A percentile compares a stretch with the other conserved stretches of the same genome.
Conservation (phyloP, 139 green algal genomes). For the Chlorella vulgaris region DNA sequence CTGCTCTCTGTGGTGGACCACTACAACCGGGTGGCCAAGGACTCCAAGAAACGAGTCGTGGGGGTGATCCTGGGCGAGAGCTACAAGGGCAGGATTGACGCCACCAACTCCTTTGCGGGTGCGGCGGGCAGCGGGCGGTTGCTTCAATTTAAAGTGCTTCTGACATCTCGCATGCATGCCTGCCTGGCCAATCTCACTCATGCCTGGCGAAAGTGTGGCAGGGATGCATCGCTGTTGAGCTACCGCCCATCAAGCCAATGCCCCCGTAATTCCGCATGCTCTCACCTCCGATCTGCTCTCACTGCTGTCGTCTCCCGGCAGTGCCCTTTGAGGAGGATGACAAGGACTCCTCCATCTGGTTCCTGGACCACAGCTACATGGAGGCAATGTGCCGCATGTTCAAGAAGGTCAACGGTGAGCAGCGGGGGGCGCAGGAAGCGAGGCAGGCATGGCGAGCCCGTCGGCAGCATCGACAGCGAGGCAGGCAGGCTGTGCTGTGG, state of each 20-base stretch:
- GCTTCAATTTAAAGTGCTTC: background rate
- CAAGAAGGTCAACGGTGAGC: conserved; percentile 97
- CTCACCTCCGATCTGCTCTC: too few relatives aligned
- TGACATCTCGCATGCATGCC: too few relatives aligned
- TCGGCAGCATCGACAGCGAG: background rate
- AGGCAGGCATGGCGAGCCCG: too few relatives aligned
- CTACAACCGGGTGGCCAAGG: conserved; percentile 96
- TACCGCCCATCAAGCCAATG: too few relatives aligned
- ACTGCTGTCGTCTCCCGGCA: too few relatives aligned
- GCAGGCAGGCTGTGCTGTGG: background rate
- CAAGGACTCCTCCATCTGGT: conserved; percentile 96
- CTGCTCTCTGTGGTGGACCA: conserved; percentile 98
- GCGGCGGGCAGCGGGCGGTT: background rate
- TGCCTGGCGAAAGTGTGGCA: too few relatives aligned
- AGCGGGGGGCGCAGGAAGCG: background rate
- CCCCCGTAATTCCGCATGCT: too few relatives aligned
- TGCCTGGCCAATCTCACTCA: too few relatives aligned
- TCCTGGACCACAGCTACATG: conserved; percentile 98
- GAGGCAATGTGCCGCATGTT: conserved; percentile 99
- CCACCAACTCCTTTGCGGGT: conserved; percentile 98
- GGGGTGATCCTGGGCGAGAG: conserved; percentile 93
- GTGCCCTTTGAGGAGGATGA: conserved; percentile 99
- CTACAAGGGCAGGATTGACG: conserved; percentile 86
- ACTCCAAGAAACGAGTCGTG: conserved; percentile 95
- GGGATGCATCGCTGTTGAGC: too few relatives aligned